A percentile compares a stretch with the other conserved stretches of the same genome.
Evolutionary conservation across 176 grass and related monocot species (phyloP).

Genomic region (Poa pratensis): DNA sequence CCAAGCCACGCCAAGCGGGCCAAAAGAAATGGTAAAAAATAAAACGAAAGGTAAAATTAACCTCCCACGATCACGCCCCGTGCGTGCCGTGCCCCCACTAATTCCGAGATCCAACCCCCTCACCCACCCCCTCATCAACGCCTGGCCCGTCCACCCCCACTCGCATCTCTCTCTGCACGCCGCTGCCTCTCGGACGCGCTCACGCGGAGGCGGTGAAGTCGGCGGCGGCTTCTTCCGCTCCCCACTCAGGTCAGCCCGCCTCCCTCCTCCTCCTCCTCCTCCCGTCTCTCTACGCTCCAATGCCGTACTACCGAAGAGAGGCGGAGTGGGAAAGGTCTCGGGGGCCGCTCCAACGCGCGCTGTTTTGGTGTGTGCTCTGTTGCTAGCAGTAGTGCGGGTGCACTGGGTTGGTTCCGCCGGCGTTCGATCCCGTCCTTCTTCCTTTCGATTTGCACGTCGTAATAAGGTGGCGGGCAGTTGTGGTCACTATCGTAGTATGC

Average conservation of each 20-base stretch:
- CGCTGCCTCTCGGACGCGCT: not conserved
- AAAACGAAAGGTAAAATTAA: no score
- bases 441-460: not conserved
- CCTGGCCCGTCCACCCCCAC: conserved; percentile 19
- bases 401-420: not conserved
- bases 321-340: not conserved
- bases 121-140: not conserved
- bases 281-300: not conserved
- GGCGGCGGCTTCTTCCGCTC: not conserved
- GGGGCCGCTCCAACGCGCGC: not conserved
- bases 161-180: not conserved
- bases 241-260: not conserved
- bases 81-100: not conserved
- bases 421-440: not conserved
- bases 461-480: no score
- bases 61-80: no score
- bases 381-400: not conserved
- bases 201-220: not conserved
- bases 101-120: conserved; percentile 21
- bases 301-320: not conserved
- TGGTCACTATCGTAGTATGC: not conserved
- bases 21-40: not conserved
- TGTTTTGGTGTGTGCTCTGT: not conserved
- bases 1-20: not conserved
- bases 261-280: not conserved